A percentile compares a stretch with the other conserved stretches of the same genome.
Evolutionary conservation across 331 rosid genomes (phyloP).

Genomic region (Saraca asoca): DNA sequence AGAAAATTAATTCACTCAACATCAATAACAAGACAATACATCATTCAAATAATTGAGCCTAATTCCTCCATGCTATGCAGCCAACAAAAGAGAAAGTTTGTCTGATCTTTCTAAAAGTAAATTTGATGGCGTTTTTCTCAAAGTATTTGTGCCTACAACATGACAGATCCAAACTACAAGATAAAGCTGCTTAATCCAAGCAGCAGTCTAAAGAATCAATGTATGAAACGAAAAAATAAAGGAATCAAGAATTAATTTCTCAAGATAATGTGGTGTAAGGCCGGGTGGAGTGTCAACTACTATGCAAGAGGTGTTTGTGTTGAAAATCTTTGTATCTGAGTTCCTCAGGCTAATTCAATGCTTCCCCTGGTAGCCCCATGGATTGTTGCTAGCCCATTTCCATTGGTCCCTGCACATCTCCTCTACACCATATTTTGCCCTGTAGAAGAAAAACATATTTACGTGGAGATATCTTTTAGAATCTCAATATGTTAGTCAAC

Average conservation of each 20-base stretch:
- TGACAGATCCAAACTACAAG: background rate
- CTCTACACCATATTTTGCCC: conserved; percentile 62
- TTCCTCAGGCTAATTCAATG: background rate
- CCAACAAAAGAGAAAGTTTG: background rate
- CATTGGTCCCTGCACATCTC: conserved; percentile 83
- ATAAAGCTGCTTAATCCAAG: background rate
- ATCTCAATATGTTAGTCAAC: background rate
- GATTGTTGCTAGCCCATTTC: conserved; percentile 72
- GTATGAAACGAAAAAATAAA: background rate
- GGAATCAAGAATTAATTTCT: background rate
- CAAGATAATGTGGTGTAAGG: conserved; percentile 4
- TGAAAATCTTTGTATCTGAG: background rate
- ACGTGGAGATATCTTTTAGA: background rate
- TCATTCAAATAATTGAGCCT: too few species aligned
- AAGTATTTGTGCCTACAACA: background rate
- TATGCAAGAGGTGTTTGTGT: background rate
- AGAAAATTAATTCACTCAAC: too few species aligned
- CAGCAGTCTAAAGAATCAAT: background rate
- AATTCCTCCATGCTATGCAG: background rate
- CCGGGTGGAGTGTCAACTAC: background rate
- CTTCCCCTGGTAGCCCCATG: conserved; percentile 59
- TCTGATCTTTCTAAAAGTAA: background rate
- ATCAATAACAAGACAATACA: background rate
- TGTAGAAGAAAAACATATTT: conserved; percentile 18
- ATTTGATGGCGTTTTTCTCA: background rate